Evolutionary conservation across 306 rosid species (phyloP).

Genomic region (Sindora glabra): DNA sequence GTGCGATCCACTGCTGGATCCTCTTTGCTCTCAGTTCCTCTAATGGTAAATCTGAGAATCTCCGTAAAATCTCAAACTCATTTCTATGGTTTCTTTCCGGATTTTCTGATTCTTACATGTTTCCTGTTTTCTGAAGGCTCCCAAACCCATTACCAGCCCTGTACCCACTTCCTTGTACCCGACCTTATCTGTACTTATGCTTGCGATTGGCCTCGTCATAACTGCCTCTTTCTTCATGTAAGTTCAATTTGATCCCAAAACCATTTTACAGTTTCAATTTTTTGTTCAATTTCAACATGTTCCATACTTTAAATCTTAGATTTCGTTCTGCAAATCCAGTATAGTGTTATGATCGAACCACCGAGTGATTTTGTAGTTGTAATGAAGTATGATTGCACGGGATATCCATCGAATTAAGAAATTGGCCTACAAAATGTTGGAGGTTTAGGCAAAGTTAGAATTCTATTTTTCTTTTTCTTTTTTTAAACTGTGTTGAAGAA

Average conservation of each 20-base stretch:
- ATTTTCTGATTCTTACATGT: not conserved
- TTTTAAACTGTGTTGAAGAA: too few relatives aligned
- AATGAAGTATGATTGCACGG: not conserved
- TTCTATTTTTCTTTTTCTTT: too few relatives aligned
- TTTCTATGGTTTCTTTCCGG: not conserved
- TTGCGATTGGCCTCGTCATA: constrained; percentile 73
- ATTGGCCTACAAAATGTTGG: not conserved
- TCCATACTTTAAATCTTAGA: not conserved
- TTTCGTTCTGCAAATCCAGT: not conserved
- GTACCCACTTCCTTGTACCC: constrained; percentile 82
- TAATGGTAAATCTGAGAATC: too few relatives aligned
- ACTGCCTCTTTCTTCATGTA: constrained; percentile 96
- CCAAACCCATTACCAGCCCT: constrained; percentile 83
- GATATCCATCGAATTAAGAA: not conserved
- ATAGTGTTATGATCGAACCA: not conserved
- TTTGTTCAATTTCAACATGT: not conserved
- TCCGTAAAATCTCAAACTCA: constrained; percentile 10
- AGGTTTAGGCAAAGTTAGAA: not conserved
- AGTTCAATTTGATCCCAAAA: constrained; percentile 34
- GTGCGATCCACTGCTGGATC: too few relatives aligned
- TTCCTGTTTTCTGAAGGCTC: constrained; percentile 35
- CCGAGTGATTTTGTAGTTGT: not conserved
- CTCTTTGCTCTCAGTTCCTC: too few relatives aligned
- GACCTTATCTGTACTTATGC: constrained; percentile 61
- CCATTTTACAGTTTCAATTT: not conserved